Evolutionary conservation across 1,139 yeast species (phyloP).

Genomic region (Nakaseomyces sp.): DNA sequence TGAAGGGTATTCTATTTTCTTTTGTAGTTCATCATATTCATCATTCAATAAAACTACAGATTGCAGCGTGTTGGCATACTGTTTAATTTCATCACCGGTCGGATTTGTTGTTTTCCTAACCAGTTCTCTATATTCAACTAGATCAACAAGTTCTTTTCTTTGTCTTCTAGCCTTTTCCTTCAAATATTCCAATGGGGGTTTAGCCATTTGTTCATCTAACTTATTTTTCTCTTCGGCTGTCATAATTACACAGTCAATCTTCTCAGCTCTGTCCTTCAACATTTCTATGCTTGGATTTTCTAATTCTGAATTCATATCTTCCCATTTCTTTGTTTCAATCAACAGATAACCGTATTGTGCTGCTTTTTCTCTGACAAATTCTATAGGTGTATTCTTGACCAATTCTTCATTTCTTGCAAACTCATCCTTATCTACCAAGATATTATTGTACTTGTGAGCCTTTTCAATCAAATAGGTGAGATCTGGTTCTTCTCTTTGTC

Average conservation of each 20-base stretch:
- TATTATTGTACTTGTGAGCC: slow-evolving; percentile 14
- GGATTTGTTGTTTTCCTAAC: slow-evolving; percentile 15
- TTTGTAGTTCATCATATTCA: slow-evolving; percentile 12
- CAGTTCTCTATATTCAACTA: slow-evolving; percentile 19
- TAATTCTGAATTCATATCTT: slow-evolving; percentile 16
- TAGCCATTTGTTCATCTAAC: slow-evolving; percentile 3
- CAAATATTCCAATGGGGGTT: slow-evolving; percentile 13
- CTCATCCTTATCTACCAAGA: slow-evolving; percentile 1
- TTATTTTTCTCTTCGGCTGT: slow-evolving; percentile 6
- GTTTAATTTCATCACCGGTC: slow-evolving; percentile 19
- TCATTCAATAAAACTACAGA: slow-evolving; percentile 10
- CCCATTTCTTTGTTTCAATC: slow-evolving; percentile 6
- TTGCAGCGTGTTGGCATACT: slow-evolving; percentile 25
- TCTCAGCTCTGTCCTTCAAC: slow-evolving; percentile 4
- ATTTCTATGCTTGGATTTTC: slow-evolving; percentile 17
- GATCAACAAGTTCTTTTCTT: slow-evolving; percentile 5
- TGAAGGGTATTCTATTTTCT: slow-evolving; percentile 6
- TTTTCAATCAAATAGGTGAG: slow-evolving; percentile 16
- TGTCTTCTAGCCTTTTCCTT: slow-evolving; percentile 8
- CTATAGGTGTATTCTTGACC: slow-evolving; percentile 2
- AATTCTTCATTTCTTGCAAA: slow-evolving; percentile 2
- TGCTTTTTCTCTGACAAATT: slow-evolving; percentile 4
- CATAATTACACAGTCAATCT: slow-evolving; percentile 6
- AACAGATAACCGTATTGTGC: not conserved
- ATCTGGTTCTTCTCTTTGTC: slow-evolving; percentile 7